These are phyloP conservation scores for Stemphylium beticola DNA, from an alignment of 2,329 filamentous ascomycete genomes.

Conservation along the genomic window DNA sequence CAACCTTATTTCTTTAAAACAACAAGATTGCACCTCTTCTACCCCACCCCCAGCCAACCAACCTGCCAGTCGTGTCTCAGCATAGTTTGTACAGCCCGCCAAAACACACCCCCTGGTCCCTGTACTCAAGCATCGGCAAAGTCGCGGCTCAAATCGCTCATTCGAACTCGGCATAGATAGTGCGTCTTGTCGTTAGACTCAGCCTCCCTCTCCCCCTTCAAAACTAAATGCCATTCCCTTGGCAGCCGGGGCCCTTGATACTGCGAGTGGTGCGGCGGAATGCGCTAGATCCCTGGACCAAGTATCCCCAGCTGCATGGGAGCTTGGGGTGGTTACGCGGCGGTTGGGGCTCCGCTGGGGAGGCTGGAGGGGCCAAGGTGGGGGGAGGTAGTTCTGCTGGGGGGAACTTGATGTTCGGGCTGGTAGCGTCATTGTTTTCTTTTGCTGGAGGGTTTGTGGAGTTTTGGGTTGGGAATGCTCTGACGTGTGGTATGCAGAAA, in stretches of 20 bases:
- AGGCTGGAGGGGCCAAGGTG: neutral
- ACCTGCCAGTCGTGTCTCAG: neutral
- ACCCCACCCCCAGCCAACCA: neutral
- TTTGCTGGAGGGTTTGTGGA: too few relatives aligned
- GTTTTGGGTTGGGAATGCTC: too few relatives aligned
- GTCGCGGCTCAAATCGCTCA: slow-evolving; percentile 4
- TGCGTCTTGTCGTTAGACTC: slow-evolving; percentile 7
- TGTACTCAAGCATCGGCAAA: slow-evolving; percentile 5
- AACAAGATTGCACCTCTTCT: neutral
- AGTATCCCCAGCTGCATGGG: neutral
- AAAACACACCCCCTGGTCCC: neutral
- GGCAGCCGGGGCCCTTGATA: neutral
- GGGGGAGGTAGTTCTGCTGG: neutral
- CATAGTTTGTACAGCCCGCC: neutral
- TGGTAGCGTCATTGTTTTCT: too few relatives aligned
- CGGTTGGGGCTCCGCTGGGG: neutral
- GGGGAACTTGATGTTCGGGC: neutral
- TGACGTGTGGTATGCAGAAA: too few relatives aligned
- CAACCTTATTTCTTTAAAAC: neutral
- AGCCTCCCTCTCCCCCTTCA: slow-evolving; percentile 1
- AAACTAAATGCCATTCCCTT: neutral
- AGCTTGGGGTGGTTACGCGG: slow-evolving; percentile 2
- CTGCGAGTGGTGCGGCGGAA: neutral
- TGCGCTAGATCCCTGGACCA: neutral
- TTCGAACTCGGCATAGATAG: slow-evolving; percentile 3